Evolutionary conservation across 2,329 filamentous ascomycete genomes (phyloP), one percentile per base, ranked within the genome.

Genomic region (Berkeleyomyces rouxiae): DNA sequence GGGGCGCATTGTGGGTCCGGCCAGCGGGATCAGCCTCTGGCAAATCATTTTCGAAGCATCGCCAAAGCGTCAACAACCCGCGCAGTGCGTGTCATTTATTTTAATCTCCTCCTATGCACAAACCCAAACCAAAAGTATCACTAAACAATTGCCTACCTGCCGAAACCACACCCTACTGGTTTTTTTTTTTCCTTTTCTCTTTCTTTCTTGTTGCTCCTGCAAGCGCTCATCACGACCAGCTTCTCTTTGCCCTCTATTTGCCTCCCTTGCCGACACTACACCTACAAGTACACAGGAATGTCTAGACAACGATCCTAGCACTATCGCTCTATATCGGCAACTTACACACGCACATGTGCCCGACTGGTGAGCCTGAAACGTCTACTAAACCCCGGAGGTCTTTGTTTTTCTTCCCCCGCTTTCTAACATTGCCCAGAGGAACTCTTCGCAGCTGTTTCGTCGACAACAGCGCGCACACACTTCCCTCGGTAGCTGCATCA

Each of bases 241-340:
- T 23, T 23, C 23, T 23, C 23, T 23, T 23, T 23, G 33, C 13
- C n/a, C n/a, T n/a, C n/a, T 16, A 46, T n/a, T 36, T 58, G 33
- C 13, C 7, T 31, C 23, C n/a, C 39, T 13, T n/a, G 23, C 23
- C 36, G 5, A 46, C 47, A 10, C 61, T 65, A 51, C 23, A 23
- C 23, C 23, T 23, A 23, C 23, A 23, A 23, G 23, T 23, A 23
- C 23, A 23, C 53, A 37, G 49, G 11, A 13, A 59, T 63, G 62
- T 46, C 47, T 37, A 43, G 53, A 57, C 46, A 13, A 42, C 46
- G 49, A 42, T 61, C 59, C 59, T 51, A 61, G 59, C 59, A 49
- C 16, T 40, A 61, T 55, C 47, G 49, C 47, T 61, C 59, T 53
- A 11, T 61, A 42, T 61, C 39, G 11, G 40, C 16, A 31, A 51